Percentiles rank a stretch among this genome's conserved stretches.
Evolutionary conservation across 2,329 filamentous ascomycete species (phyloP).

Genomic region (Phaeophleospora eucalypticola): DNA sequence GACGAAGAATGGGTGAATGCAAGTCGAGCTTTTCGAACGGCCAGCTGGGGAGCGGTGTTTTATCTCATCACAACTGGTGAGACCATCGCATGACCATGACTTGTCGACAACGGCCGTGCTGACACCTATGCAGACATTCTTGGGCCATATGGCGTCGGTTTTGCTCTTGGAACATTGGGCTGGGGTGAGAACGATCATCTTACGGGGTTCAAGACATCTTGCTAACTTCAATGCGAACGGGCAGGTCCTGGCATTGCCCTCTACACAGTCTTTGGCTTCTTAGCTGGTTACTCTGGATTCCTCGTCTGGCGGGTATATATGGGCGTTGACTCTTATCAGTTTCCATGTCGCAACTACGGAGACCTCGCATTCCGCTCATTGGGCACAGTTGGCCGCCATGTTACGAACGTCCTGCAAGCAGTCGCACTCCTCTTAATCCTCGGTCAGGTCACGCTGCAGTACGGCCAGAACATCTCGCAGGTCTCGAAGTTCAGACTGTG

Average conservation of each 20-base stretch:
- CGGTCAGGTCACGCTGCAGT: conserved; percentile 50
- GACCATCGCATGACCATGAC: neutral
- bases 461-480: conserved; percentile 53
- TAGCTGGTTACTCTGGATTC: conserved; percentile 28
- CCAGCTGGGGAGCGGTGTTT: conserved; percentile 37
- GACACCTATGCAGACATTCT: conserved; percentile 31
- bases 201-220: too few relatives aligned
- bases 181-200: too few relatives aligned
- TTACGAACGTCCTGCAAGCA: conserved; percentile 38
- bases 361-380: conserved; percentile 41
- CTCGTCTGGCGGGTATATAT: conserved; percentile 36
- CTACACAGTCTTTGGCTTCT: conserved; percentile 34
- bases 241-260: neutral
- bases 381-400: conserved; percentile 35
- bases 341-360: conserved; percentile 40
- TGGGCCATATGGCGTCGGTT: conserved; percentile 33
- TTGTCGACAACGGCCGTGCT: neutral
- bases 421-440: conserved; percentile 48
- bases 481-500: conserved; percentile 45
- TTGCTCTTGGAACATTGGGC: conserved; percentile 28
- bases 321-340: conserved; percentile 38
- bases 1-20: conserved; percentile 36
- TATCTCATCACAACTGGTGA: conserved; percentile 29
- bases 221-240: too few relatives aligned
- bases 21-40: conserved; percentile 33